Base-by-base conservation (phyloP, 140 eudicot genomes). In the Anethum foeniculum region DNA sequence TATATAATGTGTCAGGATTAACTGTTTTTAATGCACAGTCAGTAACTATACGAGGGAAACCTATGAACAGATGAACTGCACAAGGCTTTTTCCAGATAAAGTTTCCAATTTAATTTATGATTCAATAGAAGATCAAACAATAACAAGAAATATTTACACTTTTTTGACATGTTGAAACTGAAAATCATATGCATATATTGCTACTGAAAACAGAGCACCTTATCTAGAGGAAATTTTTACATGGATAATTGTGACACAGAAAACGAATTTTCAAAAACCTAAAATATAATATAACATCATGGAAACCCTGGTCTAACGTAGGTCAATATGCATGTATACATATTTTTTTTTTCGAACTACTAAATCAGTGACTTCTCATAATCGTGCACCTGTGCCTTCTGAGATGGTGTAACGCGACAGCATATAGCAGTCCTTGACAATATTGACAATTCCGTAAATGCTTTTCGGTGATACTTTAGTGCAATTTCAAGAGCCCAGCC, bases 401-500 rank as follows among this genome's bases (percentile, higher is more conserved):
- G 99, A 32, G 99, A 95, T 75, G 99, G 99, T 54, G 99, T 95
- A 78, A 91, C 97, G 76, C 99, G 97, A 82, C 99, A 95, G 77
- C 97, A 95, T 81, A 95, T 92, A 71, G 99, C 99, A 77, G 99
- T 95, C 82, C 91, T 85, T 48, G 99, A 92, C 86, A 92, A 79
- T 82, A 92, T 95, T 71, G 99, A 97, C 65, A 95, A 83, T 82
- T 95, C 99, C 34, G 97, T 90, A 83, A 95, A 95, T 81, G 97
- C 91, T 83, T 91, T 90, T 23, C 90, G 94, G 80, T 90, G 84
- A 88, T 84, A 85, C 88, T 89, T 92, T 21, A 95, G 93, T 51
- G 93, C 97, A 62, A 95, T 92, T 87, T 95, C 99, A 81, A 95
- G 99, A 84, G 99, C 97, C 97, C 97, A 90, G 44, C 99, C 99